Evolutionary conservation across 2,329 filamentous ascomycete species (phyloP), one percentile per base, ranked within the genome.

Genomic region (Xylariales sp.): DNA sequence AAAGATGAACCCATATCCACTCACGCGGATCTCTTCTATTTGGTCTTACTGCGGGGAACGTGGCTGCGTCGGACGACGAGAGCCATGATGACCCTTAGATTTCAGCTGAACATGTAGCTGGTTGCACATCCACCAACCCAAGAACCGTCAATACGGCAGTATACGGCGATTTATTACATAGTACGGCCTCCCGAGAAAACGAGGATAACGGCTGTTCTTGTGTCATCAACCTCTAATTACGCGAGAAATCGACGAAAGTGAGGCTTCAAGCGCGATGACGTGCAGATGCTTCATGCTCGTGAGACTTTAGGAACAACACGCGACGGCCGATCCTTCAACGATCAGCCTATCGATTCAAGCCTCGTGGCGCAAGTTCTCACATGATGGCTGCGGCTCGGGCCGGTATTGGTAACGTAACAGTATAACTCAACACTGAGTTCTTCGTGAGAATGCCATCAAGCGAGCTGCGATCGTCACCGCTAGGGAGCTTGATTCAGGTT

Each of bases 231-330:
- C 43, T 48, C 39, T 41, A 23, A 64, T 68, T 36, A 46, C 49
- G 56, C 53, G 43, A 57, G 45, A 49, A 62, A 28, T 49, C 43
- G 23, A 28, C 10, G 32, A n/a, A 50, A 63, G 45, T n/a, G 45
- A 65, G 36, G 66, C 58, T 56, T 45, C 60, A 65, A 41, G 52
- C 50, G 23, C 50, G 23, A 69, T 67, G 67, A 72, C 64, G 64
- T 70, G 69, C 67, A 64, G 63, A 58, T 62, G 43, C 54, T 45
- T 50, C 48, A 59, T 62, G 57, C 69, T 66, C 57, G 70, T 70
- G 60, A 72, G 67, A 72, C 69, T 45, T 43, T 30, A 55, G 64
- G 52, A 58, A 41, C 57, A 59, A 59, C 67, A 60, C 60, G 63
- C 32, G n/a, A 61, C 43, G 30, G 63, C 30, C 53, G 62, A 68